These are phyloP conservation scores for Ganoderma leucocontextum DNA, from an alignment of 1,284 basidiomycete genomes.

Conservation along the genomic window DNA sequence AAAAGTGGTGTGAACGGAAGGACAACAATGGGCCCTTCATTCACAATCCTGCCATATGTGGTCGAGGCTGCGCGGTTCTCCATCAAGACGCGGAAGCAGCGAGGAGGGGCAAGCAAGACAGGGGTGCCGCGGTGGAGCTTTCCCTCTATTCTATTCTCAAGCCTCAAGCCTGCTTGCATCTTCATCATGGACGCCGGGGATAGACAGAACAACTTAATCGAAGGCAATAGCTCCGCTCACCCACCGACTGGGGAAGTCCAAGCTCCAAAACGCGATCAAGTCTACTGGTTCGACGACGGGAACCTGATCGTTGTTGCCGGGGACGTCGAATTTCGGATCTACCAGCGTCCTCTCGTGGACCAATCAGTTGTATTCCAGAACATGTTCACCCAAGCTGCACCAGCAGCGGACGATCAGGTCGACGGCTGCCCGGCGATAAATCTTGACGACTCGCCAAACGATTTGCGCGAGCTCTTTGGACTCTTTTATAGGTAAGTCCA, in stretches of 20 bases:
- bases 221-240: neutral
- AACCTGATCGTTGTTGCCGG: constrained; percentile 32
- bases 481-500: constrained; percentile 12
- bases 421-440: constrained; percentile 31
- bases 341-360: constrained; percentile 29
- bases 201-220: neutral
- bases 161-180: no score
- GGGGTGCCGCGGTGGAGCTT: no score
- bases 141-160: no score
- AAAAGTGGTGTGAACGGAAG: no score
- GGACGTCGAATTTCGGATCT: constrained; percentile 28
- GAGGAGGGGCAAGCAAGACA: no score
- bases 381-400: constrained; percentile 30
- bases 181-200: constrained; percentile 1
- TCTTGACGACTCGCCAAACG: constrained; percentile 26
- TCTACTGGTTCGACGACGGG: constrained; percentile 35
- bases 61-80: no score
- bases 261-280: constrained; percentile 12
- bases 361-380: constrained; percentile 34
- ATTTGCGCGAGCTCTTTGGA: constrained; percentile 22
- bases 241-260: neutral
- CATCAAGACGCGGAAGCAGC: no score
- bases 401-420: constrained; percentile 15
- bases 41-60: no score
- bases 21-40: no score